Evolutionary conservation across 495 filamentous ascomycete species (phyloP).

Genomic region (Parachaetomium inaequale): DNA sequence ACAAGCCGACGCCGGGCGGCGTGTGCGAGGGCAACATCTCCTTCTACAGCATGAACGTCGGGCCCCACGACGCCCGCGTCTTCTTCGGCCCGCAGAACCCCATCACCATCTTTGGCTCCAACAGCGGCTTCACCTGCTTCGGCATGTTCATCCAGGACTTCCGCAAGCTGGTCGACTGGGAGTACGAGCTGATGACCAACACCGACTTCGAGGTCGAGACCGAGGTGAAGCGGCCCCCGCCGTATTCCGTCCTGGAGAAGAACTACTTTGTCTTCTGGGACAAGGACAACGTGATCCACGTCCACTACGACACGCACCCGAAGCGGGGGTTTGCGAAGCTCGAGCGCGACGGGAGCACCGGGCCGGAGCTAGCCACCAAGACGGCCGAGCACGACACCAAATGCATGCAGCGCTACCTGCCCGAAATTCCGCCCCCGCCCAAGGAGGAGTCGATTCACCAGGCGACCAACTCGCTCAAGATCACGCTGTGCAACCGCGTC

Average conservation of each 20-base stretch:
- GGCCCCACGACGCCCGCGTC: constrained; percentile 52
- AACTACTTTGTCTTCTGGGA: constrained; percentile 60
- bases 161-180: constrained; percentile 45
- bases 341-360: constrained; percentile 38
- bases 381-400: constrained; percentile 31
- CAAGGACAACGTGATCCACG: constrained; percentile 38
- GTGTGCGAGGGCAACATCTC: constrained; percentile 42
- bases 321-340: constrained; percentile 46
- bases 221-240: constrained; percentile 46
- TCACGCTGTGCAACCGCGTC: constrained; percentile 50
- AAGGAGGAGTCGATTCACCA: constrained; percentile 50
- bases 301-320: constrained; percentile 49
- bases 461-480: constrained; percentile 51
- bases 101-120: constrained; percentile 48
- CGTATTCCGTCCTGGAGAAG: constrained; percentile 46
- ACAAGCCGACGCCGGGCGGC: constrained; percentile 39
- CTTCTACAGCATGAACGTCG: constrained; percentile 36
- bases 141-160: constrained; percentile 53
- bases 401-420: constrained; percentile 44
- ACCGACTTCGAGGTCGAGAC: constrained; percentile 37
- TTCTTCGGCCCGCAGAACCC: constrained; percentile 49
- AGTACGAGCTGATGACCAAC: constrained; percentile 13
- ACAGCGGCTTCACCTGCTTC: constrained; percentile 49
- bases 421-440: constrained; percentile 23
- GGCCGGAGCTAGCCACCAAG: constrained; percentile 36